Conservation (phyloP, 331 rosid species). For the Erythrophleum ivorense region DNA sequence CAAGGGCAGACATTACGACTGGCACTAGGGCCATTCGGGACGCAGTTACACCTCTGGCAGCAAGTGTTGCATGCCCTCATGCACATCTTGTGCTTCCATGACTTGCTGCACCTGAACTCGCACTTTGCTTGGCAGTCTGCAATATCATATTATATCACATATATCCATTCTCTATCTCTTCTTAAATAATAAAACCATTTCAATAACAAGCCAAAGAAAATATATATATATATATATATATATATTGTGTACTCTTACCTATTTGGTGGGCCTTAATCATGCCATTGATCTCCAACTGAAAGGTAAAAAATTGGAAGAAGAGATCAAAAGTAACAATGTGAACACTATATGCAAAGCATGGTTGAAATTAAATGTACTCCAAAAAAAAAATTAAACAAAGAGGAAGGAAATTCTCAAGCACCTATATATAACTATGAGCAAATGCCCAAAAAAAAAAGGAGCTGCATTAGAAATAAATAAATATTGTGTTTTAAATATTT, state of each 20-base stretch:
- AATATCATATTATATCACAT: neutral
- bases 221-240: too few relatives aligned
- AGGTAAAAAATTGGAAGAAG: neutral
- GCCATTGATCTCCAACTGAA: neutral
- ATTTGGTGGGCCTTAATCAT: neutral
- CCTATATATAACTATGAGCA: neutral
- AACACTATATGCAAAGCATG: neutral
- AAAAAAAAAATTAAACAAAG: too few relatives aligned
- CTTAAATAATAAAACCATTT: too few relatives aligned
- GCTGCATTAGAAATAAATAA: neutral
- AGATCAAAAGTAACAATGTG: neutral
- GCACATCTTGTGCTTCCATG: neutral
- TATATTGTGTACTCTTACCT: neutral
- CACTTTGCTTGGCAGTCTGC: neutral
- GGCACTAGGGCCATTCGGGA: neutral
- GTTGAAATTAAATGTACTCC: too few relatives aligned
- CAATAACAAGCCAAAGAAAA: too few relatives aligned
- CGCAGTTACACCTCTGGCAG: neutral
- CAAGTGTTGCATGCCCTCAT: neutral
- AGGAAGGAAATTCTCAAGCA: too few relatives aligned
- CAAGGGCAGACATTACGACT: neutral
- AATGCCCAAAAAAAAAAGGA: neutral
- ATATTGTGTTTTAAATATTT: neutral
- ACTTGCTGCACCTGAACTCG: neutral
- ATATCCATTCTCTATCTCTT: too few relatives aligned